Percentiles rank a stretch among this genome's conserved stretches.
Evolutionary conservation across 495 filamentous ascomycete species (phyloP).

Genomic region (Tuber microsphaerosporum): DNA sequence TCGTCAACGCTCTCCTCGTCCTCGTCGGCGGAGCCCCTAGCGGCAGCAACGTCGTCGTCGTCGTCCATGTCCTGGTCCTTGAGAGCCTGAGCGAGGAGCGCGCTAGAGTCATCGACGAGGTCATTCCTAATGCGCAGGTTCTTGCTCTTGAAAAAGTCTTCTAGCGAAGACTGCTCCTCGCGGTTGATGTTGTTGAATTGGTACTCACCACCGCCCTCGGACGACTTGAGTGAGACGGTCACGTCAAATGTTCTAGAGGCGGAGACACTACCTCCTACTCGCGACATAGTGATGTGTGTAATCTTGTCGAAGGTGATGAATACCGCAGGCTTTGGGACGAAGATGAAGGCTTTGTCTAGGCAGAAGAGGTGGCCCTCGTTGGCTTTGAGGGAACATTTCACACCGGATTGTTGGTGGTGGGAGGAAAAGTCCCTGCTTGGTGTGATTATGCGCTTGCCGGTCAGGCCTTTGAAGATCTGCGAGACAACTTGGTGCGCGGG

Average conservation of each 20-base stretch:
- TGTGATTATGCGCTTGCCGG: conserved; percentile 85
- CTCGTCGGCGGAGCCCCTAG: conserved; percentile 79
- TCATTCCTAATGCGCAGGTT: conserved; percentile 94
- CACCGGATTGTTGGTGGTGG: conserved; percentile 86
- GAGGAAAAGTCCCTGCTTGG: conserved; percentile 90
- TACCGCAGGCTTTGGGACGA: conserved; percentile 94
- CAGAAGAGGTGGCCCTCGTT: conserved; percentile 96
- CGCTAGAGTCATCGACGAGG: conserved; percentile 58
- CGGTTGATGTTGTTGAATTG: conserved; percentile 99
- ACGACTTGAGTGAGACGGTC: conserved; percentile 72
- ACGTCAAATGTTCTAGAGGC: conserved; percentile 97
- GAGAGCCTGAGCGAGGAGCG: conserved; percentile 42
- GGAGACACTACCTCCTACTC: conserved; percentile 82
- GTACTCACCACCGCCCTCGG: conserved; percentile 62
- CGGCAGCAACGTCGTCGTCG: conserved; percentile 71
- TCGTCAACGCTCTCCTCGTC: conserved; percentile 84
- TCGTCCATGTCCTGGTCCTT: conserved; percentile 58
- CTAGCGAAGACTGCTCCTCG: conserved; percentile 90
- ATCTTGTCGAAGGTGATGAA: conserved; percentile 92
- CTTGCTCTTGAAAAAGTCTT: conserved; percentile 93
- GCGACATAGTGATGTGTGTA: conserved; percentile 82
- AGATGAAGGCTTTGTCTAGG: conserved; percentile 96
- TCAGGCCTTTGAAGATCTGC: conserved; percentile 85
- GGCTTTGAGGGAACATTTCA: conserved; percentile 99
- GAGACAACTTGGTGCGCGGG: conserved; percentile 86